phyloP scores from a whole-genome alignment of 2,329 filamentous ascomycete genomes.

The Salinomyces thailandicus region DNA sequence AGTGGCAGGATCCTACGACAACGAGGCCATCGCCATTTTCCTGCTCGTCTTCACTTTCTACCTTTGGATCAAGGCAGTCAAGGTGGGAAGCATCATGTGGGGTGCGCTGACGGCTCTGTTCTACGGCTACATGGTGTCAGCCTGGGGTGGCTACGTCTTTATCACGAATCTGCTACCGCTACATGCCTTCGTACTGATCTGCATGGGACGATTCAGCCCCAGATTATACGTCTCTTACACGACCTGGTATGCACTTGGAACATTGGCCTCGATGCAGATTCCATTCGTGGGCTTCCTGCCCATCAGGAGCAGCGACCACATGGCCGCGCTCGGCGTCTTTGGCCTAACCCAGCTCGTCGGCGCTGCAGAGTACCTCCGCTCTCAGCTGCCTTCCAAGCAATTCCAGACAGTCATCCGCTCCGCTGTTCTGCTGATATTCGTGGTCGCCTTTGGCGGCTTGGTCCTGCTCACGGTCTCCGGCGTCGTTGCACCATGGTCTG shows the following conservation, averaged over 20 bases:
- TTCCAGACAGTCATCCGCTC: slow-evolving; percentile 82
- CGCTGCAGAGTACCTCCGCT: slow-evolving; percentile 81
- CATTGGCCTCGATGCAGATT: slow-evolving; percentile 97
- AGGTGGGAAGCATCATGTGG: slow-evolving; percentile 94
- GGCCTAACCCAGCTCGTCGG: slow-evolving; percentile 88
- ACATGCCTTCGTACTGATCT: slow-evolving; percentile 85
- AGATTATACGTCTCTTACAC: slow-evolving; percentile 93
- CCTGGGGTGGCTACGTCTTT: slow-evolving; percentile 99
- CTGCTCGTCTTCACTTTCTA: slow-evolving; percentile 96
- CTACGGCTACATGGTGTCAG: slow-evolving; percentile 99
- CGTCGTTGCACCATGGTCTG: slow-evolving; percentile 93
- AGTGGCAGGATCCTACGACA: slow-evolving; percentile 96
- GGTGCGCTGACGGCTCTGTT: slow-evolving; percentile 87
- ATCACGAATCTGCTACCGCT: slow-evolving; percentile 95
- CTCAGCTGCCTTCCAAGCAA: slow-evolving; percentile 82
- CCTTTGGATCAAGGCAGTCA: slow-evolving; percentile 97
- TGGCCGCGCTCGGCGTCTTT: slow-evolving; percentile 92
- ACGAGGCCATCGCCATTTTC: slow-evolving; percentile 99
- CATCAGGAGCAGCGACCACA: slow-evolving; percentile 94
- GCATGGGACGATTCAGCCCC: slow-evolving; percentile 93
- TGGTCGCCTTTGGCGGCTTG: slow-evolving; percentile 63
- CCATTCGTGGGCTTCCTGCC: slow-evolving; percentile 96
- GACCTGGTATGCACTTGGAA: slow-evolving; percentile 95
- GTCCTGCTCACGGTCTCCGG: slow-evolving; percentile 73
- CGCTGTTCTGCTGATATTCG: slow-evolving; percentile 64